Conservation (phyloP, 345 rosid genomes). For the Populus nigra region DNA sequence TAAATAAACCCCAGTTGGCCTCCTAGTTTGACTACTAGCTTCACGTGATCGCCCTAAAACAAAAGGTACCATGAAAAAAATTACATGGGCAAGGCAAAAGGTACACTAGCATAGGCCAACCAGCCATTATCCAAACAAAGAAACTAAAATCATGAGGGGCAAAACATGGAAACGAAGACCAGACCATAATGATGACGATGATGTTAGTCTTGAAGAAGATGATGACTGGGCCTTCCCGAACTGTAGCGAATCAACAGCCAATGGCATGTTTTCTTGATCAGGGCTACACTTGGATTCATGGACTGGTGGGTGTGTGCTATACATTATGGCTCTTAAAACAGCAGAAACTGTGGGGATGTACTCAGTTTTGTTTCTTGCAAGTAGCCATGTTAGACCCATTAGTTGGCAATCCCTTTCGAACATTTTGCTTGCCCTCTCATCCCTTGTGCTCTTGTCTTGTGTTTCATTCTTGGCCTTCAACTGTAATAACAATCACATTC, state of each 20-base stretch:
- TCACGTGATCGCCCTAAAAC: constrained; percentile 40
- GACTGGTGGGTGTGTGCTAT: constrained; percentile 66
- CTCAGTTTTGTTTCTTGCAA: constrained; percentile 88
- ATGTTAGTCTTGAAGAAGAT: constrained; percentile 17
- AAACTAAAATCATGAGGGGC: constrained; percentile 30
- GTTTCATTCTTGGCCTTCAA: constrained; percentile 58
- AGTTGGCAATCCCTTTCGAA: constrained; percentile 87
- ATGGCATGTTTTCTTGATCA: constrained; percentile 99
- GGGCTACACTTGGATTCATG: constrained; percentile 84
- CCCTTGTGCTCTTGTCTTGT: constrained; percentile 2
- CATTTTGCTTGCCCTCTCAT: constrained; percentile 73
- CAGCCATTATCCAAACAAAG: constrained; percentile 18
- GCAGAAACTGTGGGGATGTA: constrained; percentile 98
- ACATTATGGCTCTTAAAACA: constrained; percentile 88
- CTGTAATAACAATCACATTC: constrained; percentile 35
- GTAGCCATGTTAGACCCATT: constrained; percentile 98
- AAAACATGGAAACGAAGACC: constrained; percentile 31
- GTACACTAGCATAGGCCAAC: background rate
- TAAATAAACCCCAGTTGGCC: constrained; percentile 10
- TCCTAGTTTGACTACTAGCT: constrained; percentile 32
- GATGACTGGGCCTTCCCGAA: constrained; percentile 49
- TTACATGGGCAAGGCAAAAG: constrained; percentile 1
- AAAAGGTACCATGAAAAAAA: constrained; percentile 2
- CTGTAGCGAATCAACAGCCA: constrained; percentile 97
- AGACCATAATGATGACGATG: constrained; percentile 11